Percentiles rank a stretch among this genome's conserved stretches.
phyloP scores from a whole-genome alignment of 805 yeast genomes.

The Zygotorulaspora danielsina region DNA sequence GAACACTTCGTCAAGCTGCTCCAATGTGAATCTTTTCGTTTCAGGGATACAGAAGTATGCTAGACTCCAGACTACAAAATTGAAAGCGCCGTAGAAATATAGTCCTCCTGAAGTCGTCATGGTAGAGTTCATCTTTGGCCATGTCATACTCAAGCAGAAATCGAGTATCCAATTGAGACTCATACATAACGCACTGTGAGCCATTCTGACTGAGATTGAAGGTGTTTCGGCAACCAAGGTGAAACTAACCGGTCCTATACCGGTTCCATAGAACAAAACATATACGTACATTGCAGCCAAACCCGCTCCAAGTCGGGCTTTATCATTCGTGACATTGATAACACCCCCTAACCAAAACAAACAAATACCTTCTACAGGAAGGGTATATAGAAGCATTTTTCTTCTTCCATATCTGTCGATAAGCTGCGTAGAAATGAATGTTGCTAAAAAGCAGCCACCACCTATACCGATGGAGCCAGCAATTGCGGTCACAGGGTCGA shows the following conservation, averaged over 20 bases:
- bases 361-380: slow-evolving; percentile 56
- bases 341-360: slow-evolving; percentile 50
- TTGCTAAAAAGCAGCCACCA: slow-evolving; percentile 58
- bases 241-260: slow-evolving; percentile 55
- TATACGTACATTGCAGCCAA: slow-evolving; percentile 45
- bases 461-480: slow-evolving; percentile 51
- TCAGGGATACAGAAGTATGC: slow-evolving; percentile 51
- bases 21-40: slow-evolving; percentile 67
- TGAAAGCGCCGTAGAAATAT: slow-evolving; percentile 52
- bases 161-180: slow-evolving; percentile 41
- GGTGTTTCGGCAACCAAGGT: slow-evolving; percentile 51
- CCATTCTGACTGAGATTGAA: slow-evolving; percentile 48
- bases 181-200: slow-evolving; percentile 50
- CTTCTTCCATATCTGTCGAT: slow-evolving; percentile 68
- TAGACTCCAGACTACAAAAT: slow-evolving; percentile 43
- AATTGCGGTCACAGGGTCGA: slow-evolving; percentile 48
- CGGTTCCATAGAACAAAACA: slow-evolving; percentile 44
- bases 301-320: slow-evolving; percentile 42
- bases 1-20: slow-evolving; percentile 72
- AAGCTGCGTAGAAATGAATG: slow-evolving; percentile 52
- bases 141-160: slow-evolving; percentile 52
- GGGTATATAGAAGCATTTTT: slow-evolving; percentile 50
- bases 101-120: slow-evolving; percentile 49
- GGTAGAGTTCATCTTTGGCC: slow-evolving; percentile 46
- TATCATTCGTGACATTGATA: slow-evolving; percentile 38